These are phyloP conservation scores for Annulohypoxylon maeteangense DNA, from an alignment of 495 filamentous ascomycete genomes.

Conservation along the genomic window DNA sequence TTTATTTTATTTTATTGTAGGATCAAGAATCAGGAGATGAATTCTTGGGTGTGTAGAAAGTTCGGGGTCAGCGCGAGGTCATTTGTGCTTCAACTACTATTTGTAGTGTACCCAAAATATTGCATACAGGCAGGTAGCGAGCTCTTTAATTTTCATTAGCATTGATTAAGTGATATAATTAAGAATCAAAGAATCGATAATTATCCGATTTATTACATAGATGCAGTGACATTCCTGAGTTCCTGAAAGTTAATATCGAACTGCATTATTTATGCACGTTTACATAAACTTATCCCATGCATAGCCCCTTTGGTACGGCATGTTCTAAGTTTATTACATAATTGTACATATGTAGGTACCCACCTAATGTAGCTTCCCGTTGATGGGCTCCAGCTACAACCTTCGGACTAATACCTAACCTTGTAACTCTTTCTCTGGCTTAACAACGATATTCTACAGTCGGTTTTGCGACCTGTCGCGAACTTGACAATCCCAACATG, in stretches of 20 bases:
- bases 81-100: constrained; percentile 11
- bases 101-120: constrained; percentile 17
- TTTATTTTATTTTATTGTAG: constrained; percentile 6
- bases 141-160: not conserved
- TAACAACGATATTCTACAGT: constrained; percentile 5
- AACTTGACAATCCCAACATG: constrained; percentile 33
- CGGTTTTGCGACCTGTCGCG: constrained; percentile 34
- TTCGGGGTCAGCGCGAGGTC: constrained; percentile 1
- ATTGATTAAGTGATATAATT: not conserved
- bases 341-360: constrained; percentile 2
- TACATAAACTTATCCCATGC: constrained; percentile 4
- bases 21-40: not conserved
- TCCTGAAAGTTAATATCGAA: no score
- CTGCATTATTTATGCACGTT: constrained; percentile 8
- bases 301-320: not conserved
- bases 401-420: constrained; percentile 9
- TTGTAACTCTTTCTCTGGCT: not conserved
- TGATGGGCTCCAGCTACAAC: not conserved
- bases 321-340: not conserved
- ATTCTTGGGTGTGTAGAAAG: constrained; percentile 4
- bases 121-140: constrained; percentile 2
- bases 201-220: no score
- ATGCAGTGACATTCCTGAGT: not conserved
- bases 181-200: not conserved
- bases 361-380: not conserved